Percentiles rank a stretch among this genome's conserved stretches.
These are phyloP conservation scores for Leishmania major DNA, from an alignment of 208 protist species.

Conservation along the genomic window DNA sequence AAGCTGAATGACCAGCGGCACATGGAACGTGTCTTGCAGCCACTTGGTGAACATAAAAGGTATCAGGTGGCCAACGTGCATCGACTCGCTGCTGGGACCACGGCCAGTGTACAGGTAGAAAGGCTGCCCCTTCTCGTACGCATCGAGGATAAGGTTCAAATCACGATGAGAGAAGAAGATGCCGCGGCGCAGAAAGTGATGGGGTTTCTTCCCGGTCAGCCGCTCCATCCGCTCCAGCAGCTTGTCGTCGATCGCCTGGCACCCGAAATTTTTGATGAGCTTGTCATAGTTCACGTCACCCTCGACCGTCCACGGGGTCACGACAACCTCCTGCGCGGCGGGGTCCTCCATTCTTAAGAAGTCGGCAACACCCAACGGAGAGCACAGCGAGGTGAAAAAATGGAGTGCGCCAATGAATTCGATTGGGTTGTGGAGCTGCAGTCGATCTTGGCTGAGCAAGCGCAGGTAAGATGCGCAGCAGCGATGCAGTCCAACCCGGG, in stretches of 20 bases:
- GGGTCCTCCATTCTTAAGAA: conserved; percentile 4
- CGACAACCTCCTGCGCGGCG: conserved; percentile 44
- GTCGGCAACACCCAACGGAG: too few relatives aligned
- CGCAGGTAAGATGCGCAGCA: neutral
- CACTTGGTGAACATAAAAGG: conserved; percentile 99
- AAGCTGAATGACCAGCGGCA: conserved; percentile 99
- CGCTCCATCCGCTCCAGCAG: conserved; percentile 89
- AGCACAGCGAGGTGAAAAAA: neutral
- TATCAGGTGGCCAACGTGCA: conserved; percentile 99
- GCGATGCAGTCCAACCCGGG: neutral
- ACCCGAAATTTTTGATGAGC: conserved; percentile 93
- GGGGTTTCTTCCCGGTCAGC: conserved; percentile 84
- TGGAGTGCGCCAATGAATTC: neutral
- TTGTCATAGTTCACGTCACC: conserved; percentile 95
- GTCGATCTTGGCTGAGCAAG: neutral
- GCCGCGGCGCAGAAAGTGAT: conserved; percentile 91
- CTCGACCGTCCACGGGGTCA: conserved; percentile 94
- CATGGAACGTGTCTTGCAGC: conserved; percentile 99
- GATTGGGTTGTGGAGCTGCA: neutral
- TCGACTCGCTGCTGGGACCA: conserved; percentile 97
- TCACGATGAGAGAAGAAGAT: conserved; percentile 99
- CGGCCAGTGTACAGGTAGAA: conserved; percentile 99
- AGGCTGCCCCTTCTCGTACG: conserved; percentile 95
- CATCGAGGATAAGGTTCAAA: conserved; percentile 96
- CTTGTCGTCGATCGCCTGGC: conserved; percentile 75